Conservation (phyloP, 345 rosid genomes). For the Salix suchowensis region DNA sequence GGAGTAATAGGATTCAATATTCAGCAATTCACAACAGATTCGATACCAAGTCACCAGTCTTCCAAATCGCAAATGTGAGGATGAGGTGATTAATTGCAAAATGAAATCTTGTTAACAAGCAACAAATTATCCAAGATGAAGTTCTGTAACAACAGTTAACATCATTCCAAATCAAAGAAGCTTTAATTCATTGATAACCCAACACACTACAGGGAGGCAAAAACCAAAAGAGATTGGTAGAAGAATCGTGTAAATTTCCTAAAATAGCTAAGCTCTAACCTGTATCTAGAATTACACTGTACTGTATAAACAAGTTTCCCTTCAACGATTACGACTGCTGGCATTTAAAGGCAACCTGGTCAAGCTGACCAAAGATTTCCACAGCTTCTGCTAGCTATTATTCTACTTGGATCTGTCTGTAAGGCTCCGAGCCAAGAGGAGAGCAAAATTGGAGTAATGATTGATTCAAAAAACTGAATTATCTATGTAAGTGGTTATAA, state of each 20-base stretch:
- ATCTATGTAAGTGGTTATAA: not conserved
- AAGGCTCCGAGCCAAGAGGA: slow-evolving; percentile 1
- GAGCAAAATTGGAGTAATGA: slow-evolving; percentile 29
- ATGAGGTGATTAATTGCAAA: not conserved
- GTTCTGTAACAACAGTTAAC: not conserved
- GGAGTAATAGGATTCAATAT: not conserved
- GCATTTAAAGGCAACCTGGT: slow-evolving; percentile 12
- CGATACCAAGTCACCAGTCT: not conserved
- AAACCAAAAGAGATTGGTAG: slow-evolving; percentile 3
- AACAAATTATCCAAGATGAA: not conserved
- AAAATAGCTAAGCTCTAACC: slow-evolving; percentile 7
- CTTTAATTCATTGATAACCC: slow-evolving; percentile 19
- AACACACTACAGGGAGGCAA: slow-evolving; percentile 3
- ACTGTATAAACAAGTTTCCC: slow-evolving; percentile 18
- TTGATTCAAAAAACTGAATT: slow-evolving; percentile 6
- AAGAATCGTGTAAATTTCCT: slow-evolving; percentile 21
- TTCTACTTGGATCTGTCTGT: slow-evolving; percentile 12
- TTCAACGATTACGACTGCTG: slow-evolving; percentile 6
- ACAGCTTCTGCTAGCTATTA: slow-evolving; percentile 19
- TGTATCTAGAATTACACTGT: slow-evolving; percentile 23
- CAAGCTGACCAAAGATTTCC: slow-evolving; percentile 14
- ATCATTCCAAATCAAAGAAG: not conserved
- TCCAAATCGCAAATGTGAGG: not conserved
- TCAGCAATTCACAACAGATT: not conserved
- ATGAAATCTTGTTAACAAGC: not conserved